Conservation (phyloP, 371 early-diverging fungal species). For the Rhizopus stolonifer region DNA sequence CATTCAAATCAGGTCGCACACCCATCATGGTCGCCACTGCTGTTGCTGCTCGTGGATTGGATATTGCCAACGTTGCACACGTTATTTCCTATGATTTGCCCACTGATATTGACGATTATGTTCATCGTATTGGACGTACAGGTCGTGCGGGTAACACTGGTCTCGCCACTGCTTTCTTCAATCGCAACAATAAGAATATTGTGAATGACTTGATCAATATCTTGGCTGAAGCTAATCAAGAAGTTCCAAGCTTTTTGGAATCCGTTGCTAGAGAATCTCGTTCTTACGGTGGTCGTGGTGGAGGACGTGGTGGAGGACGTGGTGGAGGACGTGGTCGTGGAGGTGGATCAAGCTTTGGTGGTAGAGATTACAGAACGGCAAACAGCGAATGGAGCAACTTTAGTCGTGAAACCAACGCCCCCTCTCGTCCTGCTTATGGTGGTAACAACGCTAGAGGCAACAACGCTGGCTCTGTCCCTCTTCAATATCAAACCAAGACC, state of each 20-base stretch:
- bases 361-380: conserved; percentile 46
- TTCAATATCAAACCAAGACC: conserved; percentile 58
- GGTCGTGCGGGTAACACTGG: conserved; percentile 93
- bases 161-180: conserved; percentile 96
- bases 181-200: conserved; percentile 88
- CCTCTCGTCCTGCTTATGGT: conserved; percentile 8
- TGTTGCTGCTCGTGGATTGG: conserved; percentile 99
- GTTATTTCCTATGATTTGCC: conserved; percentile 97
- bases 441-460: conserved; percentile 16
- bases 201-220: conserved; percentile 87
- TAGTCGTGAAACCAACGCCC: neutral
- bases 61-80: conserved; percentile 87
- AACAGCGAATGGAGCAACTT: conserved; percentile 16
- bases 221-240: conserved; percentile 61
- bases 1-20: conserved; percentile 89
- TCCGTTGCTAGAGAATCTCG: conserved; percentile 44
- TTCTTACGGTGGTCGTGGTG: conserved; percentile 62
- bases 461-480: conserved; percentile 27
- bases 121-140: conserved; percentile 99
- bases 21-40: conserved; percentile 99
- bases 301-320: conserved; percentile 63
- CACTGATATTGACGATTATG: conserved; percentile 92
- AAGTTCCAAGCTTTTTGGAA: conserved; percentile 70
- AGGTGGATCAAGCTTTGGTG: conserved; percentile 52
- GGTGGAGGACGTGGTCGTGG: conserved; percentile 66